Evolutionary conservation across 352 stramenopile genomes (phyloP).

Genomic region (Albugo candida): DNA sequence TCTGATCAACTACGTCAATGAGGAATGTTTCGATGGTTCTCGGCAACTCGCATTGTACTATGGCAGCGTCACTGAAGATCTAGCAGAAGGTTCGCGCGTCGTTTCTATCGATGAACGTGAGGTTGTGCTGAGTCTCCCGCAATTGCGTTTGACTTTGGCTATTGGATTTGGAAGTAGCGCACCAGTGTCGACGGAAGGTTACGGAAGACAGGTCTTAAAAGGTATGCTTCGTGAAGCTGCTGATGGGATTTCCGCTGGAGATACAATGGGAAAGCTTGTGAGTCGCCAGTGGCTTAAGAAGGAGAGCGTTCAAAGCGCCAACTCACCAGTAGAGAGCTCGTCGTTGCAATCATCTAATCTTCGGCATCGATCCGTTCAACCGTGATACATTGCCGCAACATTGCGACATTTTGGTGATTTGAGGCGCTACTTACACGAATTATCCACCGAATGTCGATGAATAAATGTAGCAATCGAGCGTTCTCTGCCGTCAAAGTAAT

Average conservation of each 20-base stretch:
- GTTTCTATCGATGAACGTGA: constrained; percentile 71
- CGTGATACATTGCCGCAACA: no score
- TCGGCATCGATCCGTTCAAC: no score
- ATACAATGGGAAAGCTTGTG: constrained; percentile 65
- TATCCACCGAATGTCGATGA: no score
- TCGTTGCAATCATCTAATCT: no score
- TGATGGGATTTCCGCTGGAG: constrained; percentile 27
- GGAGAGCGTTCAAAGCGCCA: constrained; percentile 13
- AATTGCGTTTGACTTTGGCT: constrained; percentile 67
- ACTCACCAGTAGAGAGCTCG: no score
- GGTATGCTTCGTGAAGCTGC: constrained; percentile 44
- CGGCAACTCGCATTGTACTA: constrained; percentile 66
- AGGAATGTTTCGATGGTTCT: constrained; percentile 52
- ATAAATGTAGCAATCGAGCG: no score
- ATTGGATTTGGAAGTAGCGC: constrained; percentile 65
- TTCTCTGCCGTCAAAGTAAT: no score
- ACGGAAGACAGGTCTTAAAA: constrained; percentile 41
- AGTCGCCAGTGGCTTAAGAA: constrained; percentile 27
- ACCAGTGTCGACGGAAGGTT: constrained; percentile 49
- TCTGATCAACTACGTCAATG: constrained; percentile 53
- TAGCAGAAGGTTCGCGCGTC: constrained; percentile 32
- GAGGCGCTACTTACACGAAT: no score
- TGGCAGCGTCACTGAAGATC: constrained; percentile 56
- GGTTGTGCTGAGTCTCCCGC: constrained; percentile 45
- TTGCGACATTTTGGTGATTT: no score